These are phyloP conservation scores for Cladosporium velox DNA, from an alignment of 2,329 filamentous ascomycete species.

Conservation along the genomic window DNA sequence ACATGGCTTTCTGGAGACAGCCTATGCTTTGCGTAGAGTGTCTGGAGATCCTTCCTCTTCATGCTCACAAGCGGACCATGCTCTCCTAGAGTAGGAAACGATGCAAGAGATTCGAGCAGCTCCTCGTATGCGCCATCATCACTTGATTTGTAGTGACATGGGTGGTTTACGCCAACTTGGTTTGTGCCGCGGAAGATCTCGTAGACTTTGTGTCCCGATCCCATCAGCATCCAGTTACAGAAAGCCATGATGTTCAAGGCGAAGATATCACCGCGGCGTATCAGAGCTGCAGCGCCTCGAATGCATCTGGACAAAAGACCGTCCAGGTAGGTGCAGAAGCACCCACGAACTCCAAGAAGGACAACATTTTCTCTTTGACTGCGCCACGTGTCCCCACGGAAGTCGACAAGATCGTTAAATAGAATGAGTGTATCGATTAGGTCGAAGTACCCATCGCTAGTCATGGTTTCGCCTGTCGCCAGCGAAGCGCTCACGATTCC, in stretches of 20 bases:
- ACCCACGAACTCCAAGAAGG: constrained; percentile 7
- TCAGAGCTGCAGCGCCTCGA: not conserved
- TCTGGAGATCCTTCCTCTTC: constrained; percentile 12
- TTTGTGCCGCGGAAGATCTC: not conserved
- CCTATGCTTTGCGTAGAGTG: not conserved
- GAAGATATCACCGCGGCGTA: not conserved
- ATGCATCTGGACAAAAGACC: not conserved
- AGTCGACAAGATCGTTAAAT: constrained; percentile 20
- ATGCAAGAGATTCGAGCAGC: not conserved
- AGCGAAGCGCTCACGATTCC: constrained; percentile 16
- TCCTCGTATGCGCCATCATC: not conserved
- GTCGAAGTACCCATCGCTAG: constrained; percentile 1
- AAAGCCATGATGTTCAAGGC: constrained; percentile 1
- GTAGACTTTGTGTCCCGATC: constrained; percentile 13
- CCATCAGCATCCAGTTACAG: constrained; percentile 18
- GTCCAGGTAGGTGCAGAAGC: constrained; percentile 14
- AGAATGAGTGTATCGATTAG: not conserved
- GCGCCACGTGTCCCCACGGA: constrained; percentile 18
- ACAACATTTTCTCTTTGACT: constrained; percentile 20
- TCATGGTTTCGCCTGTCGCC: constrained; percentile 7
- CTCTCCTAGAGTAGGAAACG: not conserved
- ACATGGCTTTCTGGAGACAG: not conserved
- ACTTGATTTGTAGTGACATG: not conserved
- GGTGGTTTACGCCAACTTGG: not conserved
- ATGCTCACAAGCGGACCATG: not conserved